Conservation (phyloP, 495 filamentous ascomycete genomes). For the Annulohypoxylon moriforme region DNA sequence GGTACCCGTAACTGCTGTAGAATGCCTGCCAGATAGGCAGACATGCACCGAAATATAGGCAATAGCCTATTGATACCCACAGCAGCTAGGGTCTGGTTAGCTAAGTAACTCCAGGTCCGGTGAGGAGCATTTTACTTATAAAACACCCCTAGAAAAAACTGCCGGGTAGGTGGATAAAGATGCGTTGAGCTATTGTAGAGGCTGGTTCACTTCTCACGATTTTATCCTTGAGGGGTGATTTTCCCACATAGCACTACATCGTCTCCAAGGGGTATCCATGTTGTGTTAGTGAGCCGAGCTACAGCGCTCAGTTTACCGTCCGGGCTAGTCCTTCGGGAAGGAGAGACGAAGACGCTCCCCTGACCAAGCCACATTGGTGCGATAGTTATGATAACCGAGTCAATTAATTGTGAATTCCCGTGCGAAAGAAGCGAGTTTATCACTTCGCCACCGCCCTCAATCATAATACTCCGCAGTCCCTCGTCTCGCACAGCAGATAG, state of each 20-base stretch:
- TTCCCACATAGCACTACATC: constrained; percentile 84
- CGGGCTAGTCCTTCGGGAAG: constrained; percentile 62
- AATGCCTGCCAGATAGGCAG: not conserved
- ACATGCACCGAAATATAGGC: too few relatives aligned
- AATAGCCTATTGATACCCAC: not conserved
- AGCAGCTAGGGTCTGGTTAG: not conserved
- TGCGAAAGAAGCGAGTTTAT: constrained; percentile 77
- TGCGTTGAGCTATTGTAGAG: not conserved
- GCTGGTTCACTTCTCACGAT: not conserved
- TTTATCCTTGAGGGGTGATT: constrained; percentile 39
- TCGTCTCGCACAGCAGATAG: constrained; percentile 66
- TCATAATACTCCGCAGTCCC: constrained; percentile 82
- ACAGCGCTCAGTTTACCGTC: constrained; percentile 65
- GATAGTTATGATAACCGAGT: constrained; percentile 82
- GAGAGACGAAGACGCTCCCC: constrained; percentile 79
- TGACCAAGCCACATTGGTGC: constrained; percentile 85
- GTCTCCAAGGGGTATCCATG: constrained; percentile 78
- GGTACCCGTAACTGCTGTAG: not conserved
- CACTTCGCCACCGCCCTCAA: constrained; percentile 84
- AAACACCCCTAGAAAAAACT: not conserved
- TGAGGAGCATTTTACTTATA: not conserved
- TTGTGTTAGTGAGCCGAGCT: constrained; percentile 71
- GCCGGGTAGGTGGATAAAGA: not conserved
- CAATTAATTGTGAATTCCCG: constrained; percentile 71
- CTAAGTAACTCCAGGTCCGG: not conserved